Percentiles rank a stretch among this genome's conserved stretches.
These are phyloP conservation scores for Nothophaeocryptopus gaeumannii DNA, from an alignment of 2,329 filamentous ascomycete species.

Conservation along the genomic window DNA sequence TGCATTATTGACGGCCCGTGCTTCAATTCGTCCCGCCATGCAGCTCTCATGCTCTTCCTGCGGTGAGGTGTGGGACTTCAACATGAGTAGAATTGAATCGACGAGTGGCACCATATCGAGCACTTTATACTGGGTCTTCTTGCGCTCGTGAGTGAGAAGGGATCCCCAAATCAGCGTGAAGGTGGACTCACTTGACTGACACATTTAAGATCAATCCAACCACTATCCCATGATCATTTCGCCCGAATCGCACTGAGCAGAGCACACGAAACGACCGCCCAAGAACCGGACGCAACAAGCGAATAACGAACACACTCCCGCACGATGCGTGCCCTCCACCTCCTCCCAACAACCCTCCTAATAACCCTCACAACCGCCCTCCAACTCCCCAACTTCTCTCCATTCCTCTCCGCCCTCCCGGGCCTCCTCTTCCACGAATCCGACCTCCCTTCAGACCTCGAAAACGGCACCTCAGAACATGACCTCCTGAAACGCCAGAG, in stretches of 20 bases:
- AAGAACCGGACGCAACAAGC: not conserved
- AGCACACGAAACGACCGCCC: too few species aligned
- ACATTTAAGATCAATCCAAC: too few species aligned
- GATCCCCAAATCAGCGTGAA: too few species aligned
- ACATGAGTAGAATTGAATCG: too few species aligned
- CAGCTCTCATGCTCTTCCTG: too few species aligned
- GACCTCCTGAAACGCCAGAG: constrained; percentile 36
- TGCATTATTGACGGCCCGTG: too few species aligned
- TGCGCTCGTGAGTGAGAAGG: too few species aligned
- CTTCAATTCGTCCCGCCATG: too few species aligned
- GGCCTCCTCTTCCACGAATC: constrained; percentile 25
- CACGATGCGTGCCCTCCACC: constrained; percentile 20
- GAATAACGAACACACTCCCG: not conserved
- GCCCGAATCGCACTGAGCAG: not conserved
- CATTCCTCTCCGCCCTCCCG: constrained; percentile 32
- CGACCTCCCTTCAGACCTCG: constrained; percentile 13
- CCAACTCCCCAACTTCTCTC: constrained; percentile 28
- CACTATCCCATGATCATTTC: not conserved
- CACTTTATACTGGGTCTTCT: too few species aligned
- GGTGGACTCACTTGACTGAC: too few species aligned
- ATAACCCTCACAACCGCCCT: constrained; percentile 21
- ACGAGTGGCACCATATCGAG: too few species aligned
- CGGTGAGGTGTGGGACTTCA: too few species aligned
- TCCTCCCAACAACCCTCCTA: constrained; percentile 19
- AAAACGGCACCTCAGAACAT: constrained; percentile 22